Percentiles rank a stretch among this genome's conserved stretches.
Evolutionary conservation across 192 early-diverging fungal genomes (phyloP).

Genomic region (Chytriomyces hyalinus): DNA sequence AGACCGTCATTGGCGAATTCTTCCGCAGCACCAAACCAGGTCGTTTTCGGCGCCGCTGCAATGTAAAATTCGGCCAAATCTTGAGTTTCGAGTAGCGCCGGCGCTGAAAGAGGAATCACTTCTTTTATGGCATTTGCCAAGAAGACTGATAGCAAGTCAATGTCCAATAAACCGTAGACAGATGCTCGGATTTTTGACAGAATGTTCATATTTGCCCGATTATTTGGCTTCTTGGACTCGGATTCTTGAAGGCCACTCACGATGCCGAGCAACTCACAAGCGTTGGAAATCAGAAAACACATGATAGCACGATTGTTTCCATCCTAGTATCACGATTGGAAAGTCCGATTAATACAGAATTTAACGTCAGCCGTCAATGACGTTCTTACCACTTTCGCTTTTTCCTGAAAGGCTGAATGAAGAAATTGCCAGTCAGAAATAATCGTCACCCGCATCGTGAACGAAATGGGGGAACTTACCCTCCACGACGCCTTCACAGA

Average conservation of each 20-base stretch:
- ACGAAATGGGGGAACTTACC: neutral
- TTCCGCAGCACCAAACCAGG: constrained; percentile 65
- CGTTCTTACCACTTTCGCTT: neutral
- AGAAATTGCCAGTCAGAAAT: no score
- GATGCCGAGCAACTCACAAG: constrained; percentile 83
- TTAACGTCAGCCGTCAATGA: neutral
- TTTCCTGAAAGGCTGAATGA: neutral
- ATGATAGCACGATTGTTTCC: neutral
- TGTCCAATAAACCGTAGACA: neutral
- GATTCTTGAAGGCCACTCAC: constrained; percentile 52
- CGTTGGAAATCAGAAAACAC: constrained; percentile 85
- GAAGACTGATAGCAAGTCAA: neutral
- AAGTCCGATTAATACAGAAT: neutral
- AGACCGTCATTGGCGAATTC: constrained; percentile 67
- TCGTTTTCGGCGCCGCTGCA: constrained; percentile 74
- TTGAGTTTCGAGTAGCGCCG: constrained; percentile 91
- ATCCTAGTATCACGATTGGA: neutral
- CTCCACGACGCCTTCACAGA: neutral
- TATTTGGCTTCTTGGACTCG: constrained; percentile 45
- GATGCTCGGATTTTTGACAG: constrained; percentile 76
- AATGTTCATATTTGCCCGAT: constrained; percentile 61
- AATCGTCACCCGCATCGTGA: no score
- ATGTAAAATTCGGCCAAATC: constrained; percentile 77
- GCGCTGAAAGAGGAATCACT: constrained; percentile 84
- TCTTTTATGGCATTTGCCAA: constrained; percentile 81